Conservation (phyloP, 306 rosid species). For the Lathyrus oleraceus region DNA sequence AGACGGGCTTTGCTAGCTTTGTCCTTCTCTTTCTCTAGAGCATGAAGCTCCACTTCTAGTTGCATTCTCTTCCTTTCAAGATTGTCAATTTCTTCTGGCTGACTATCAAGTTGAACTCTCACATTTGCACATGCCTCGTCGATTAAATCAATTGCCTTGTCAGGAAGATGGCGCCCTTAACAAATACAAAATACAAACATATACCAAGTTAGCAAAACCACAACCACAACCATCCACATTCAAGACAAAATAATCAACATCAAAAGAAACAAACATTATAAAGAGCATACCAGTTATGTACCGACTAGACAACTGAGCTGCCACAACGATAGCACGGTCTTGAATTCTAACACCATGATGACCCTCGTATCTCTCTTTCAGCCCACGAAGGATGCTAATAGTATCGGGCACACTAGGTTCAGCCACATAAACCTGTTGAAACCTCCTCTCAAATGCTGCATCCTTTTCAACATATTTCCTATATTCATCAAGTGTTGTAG, state of each 20-base stretch:
- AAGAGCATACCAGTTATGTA: constrained; percentile 69
- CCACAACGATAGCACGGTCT: constrained; percentile 79
- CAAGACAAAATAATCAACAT: too few relatives aligned
- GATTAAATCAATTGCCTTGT: constrained; percentile 85
- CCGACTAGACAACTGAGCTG: constrained; percentile 86
- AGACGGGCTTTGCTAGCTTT: constrained; percentile 94
- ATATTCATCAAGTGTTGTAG: constrained; percentile 88
- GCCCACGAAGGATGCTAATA: constrained; percentile 81
- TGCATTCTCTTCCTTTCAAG: constrained; percentile 85
- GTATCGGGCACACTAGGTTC: constrained; percentile 86
- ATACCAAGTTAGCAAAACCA: neutral
- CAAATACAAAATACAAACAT: constrained; percentile 16
- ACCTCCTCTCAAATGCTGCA: constrained; percentile 93
- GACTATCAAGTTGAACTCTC: constrained; percentile 94
- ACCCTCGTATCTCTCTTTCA: constrained; percentile 85
- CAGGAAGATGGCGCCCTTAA: constrained; percentile 90
- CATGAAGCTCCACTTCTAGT: constrained; percentile 82
- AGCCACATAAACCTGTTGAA: constrained; percentile 90
- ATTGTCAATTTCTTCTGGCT: constrained; percentile 90
- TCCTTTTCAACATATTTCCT: constrained; percentile 93
- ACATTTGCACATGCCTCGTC: constrained; percentile 97
- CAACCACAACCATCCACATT: neutral
- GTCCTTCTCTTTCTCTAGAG: constrained; percentile 86
- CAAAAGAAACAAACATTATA: neutral
- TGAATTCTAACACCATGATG: constrained; percentile 90